phyloP scores from a whole-genome alignment of 805 yeast species.

The Lipomyces yamadae region DNA sequence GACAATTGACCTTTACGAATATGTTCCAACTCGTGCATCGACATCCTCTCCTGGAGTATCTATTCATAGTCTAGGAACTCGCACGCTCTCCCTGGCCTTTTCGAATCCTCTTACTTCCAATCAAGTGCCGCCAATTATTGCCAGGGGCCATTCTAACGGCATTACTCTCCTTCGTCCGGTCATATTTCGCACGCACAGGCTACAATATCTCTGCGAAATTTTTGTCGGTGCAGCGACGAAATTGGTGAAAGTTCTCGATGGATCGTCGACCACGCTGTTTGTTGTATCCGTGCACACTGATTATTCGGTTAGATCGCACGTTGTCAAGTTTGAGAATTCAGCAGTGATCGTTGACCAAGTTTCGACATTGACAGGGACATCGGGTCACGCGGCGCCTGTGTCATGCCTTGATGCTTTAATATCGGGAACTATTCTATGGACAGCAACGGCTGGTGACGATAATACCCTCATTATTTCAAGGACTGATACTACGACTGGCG shows the following conservation, averaged over 20 bases:
- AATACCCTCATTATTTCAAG: neutral
- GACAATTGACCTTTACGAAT: neutral
- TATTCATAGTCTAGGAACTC: neutral
- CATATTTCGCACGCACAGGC: neutral
- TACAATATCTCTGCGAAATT: slow-evolving; percentile 1
- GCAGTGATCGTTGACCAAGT: neutral
- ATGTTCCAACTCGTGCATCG: neutral
- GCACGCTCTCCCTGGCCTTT: neutral
- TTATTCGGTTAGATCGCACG: slow-evolving; percentile 5
- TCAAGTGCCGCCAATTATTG: neutral
- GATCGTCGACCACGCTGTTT: neutral
- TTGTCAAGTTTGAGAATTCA: slow-evolving; percentile 2
- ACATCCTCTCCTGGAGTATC: neutral
- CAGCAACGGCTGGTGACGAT: slow-evolving; percentile 11
- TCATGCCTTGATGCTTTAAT: slow-evolving; percentile 4
- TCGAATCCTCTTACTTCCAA: neutral
- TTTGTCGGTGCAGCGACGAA: slow-evolving; percentile 11
- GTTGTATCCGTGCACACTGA: slow-evolving; percentile 13
- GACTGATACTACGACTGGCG: neutral
- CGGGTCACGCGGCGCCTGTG: slow-evolving; percentile 16
- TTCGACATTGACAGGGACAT: slow-evolving; percentile 8
- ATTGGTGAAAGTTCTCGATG: neutral
- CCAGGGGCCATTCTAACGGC: slow-evolving; percentile 9
- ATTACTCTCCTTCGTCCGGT: slow-evolving; percentile 3
- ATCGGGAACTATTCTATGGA: neutral